A percentile compares a stretch with the other conserved stretches of the same genome.
These are phyloP conservation scores for Hypoxylon rickii DNA, from an alignment of 495 filamentous ascomycete genomes.

Conservation along the genomic window DNA sequence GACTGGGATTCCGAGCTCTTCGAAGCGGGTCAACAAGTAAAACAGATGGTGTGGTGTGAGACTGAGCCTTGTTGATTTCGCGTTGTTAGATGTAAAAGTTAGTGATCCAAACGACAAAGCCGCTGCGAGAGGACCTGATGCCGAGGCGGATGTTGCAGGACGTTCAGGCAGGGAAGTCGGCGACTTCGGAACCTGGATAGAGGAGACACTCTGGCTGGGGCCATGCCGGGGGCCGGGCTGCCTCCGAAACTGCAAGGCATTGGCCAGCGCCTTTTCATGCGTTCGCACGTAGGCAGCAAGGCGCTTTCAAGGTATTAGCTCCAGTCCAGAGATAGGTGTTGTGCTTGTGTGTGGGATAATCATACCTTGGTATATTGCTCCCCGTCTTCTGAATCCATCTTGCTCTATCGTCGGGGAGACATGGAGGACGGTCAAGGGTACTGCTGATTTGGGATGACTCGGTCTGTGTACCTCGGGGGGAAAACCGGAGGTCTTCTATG, in stretches of 20 bases:
- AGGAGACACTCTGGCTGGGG: constrained; percentile 57
- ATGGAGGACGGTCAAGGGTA: constrained; percentile 37
- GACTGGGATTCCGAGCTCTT: constrained; percentile 85
- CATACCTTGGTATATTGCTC: constrained; percentile 84
- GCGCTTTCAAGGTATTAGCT: constrained; percentile 61
- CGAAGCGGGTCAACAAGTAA: constrained; percentile 91
- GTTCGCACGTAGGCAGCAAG: constrained; percentile 94
- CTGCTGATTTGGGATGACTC: constrained; percentile 7
- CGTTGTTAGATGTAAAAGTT: constrained; percentile 78
- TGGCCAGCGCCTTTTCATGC: constrained; percentile 95
- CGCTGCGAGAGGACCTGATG: constrained; percentile 75
- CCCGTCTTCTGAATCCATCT: constrained; percentile 86
- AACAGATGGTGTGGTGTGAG: constrained; percentile 98
- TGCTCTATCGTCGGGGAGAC: constrained; percentile 46
- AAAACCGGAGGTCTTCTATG: constrained; percentile 11
- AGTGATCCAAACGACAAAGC: constrained; percentile 85
- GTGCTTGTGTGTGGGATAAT: no score
- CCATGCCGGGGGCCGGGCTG: constrained; percentile 68
- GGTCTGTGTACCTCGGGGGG: constrained; percentile 19
- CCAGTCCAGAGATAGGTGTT: no score
- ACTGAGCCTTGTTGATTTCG: constrained; percentile 88
- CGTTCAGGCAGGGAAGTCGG: constrained; percentile 54
- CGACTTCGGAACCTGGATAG: constrained; percentile 51
- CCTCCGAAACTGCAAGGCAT: constrained; percentile 83
- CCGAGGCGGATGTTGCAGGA: constrained; percentile 63